Conservation (phyloP, 441 rosid species). For the Eruca vesicaria region DNA sequence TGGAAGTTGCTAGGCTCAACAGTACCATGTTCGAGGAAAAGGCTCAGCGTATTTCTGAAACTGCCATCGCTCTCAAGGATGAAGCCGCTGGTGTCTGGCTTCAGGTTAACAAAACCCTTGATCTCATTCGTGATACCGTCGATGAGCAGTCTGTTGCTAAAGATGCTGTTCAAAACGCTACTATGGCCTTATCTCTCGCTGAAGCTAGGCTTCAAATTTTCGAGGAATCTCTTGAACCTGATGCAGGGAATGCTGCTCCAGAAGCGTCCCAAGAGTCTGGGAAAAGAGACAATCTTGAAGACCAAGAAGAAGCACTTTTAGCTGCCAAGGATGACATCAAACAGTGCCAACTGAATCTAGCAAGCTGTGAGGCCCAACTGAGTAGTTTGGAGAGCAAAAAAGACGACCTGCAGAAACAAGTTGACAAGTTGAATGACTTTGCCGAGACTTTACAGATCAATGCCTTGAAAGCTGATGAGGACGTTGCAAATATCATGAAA, state of each 20-base stretch:
- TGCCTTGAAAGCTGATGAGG: constrained; percentile 89
- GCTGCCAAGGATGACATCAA: constrained; percentile 63
- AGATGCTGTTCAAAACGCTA: constrained; percentile 80
- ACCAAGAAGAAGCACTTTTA: constrained; percentile 42
- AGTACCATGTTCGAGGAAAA: constrained; percentile 91
- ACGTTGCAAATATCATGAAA: constrained; percentile 84
- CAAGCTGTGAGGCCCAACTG: constrained; percentile 58
- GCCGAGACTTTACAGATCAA: constrained; percentile 71
- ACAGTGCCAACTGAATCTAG: constrained; percentile 58
- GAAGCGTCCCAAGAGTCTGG: constrained; percentile 42
- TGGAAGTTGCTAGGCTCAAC: constrained; percentile 78
- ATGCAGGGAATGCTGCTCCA: constrained; percentile 21
- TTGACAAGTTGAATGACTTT: constrained; percentile 62
- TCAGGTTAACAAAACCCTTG: constrained; percentile 56
- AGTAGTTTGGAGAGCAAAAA: constrained; percentile 53
- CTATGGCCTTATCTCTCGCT: constrained; percentile 80
- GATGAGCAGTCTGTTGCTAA: constrained; percentile 64
- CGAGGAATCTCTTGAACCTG: constrained; percentile 51
- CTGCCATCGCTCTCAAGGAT: constrained; percentile 91
- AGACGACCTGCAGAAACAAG: constrained; percentile 74
- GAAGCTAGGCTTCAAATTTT: constrained; percentile 78
- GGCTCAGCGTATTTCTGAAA: constrained; percentile 85
- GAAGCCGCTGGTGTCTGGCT: constrained; percentile 65
- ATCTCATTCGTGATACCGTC: constrained; percentile 57
- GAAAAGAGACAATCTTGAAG: constrained; percentile 27